Base-by-base conservation (phyloP, 2,329 filamentous ascomycete genomes). In the Colletotrichum filicis region DNA sequence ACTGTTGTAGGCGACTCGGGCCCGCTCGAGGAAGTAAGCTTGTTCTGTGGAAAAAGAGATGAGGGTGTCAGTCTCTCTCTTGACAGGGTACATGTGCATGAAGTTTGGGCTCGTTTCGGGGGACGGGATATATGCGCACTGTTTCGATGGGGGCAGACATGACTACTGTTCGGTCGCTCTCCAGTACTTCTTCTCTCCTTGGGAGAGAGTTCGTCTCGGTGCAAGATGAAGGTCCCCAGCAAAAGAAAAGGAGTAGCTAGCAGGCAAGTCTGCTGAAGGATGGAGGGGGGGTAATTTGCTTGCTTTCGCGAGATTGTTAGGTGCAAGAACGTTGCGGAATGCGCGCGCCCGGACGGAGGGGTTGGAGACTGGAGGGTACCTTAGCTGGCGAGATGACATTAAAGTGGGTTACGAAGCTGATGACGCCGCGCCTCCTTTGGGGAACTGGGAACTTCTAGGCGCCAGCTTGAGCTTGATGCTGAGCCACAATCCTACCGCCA, bases 1-100 rank as follows among this genome's bases (percentile, higher is more conserved):
- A 87, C 91, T 57, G 91, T 93, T 12, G 91, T 92, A 11, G 91
- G 91, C 59, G 91, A 92, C 82, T 93, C 91, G 49, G 91, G 88
- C 73, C 81, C 87, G 66, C 80, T 80, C 67, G 83, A 82, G 35
- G 80, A 78, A 46, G 82, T 79, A 52, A 79, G 78, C 77, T 89
- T 90, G 77, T 79, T 83, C 85, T 89, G 71, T 32, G 56, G 49
- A 60, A n/a, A 56, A 72, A 49, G 46, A 26, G 65, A 66, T 66
- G 56, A 67, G 52, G 52, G 53, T 52, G 74, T 74, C 67, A 74
- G 74, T 62, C 62, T 32, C 30, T 42, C 16, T 42, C 37, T 42
- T 19, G 42, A 55, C 59, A 59, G 56, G 56, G 68, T 72, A 62
- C 70, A 70, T 71, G 3, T 52, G 75, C 74, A 75, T 76, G 66